Base-by-base conservation (phyloP, 495 filamentous ascomycete genomes). In the Pseudotulostoma volvatum region DNA sequence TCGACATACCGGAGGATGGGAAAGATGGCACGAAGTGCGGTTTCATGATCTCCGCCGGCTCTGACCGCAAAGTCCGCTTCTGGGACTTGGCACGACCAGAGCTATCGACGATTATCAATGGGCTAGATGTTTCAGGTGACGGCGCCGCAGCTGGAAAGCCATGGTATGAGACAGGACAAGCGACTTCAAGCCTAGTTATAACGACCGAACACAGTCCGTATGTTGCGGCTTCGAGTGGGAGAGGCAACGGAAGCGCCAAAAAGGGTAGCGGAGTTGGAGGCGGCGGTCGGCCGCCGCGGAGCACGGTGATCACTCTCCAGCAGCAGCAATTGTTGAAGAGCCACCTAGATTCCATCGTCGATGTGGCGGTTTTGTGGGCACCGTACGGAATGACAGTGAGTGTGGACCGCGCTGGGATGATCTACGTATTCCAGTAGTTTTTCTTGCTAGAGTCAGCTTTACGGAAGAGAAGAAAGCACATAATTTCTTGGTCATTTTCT, bases 361-460 rank as follows among this genome's bases (percentile, higher is more conserved):
- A 96, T 63, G 79, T 95, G 35, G 81, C 80, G 9, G 61, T 96
- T 40, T 57, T 99, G 49, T 83, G 94, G 60, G 67, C 70, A 40
- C 92, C 92, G 34, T 93, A 92, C 57, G 78, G 84, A 7, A 94
- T 96, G 86, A 74, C 81, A 31, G 67, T 96, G 18, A 87, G 79
- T 48, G 88, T 77, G 35, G 92, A 99, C 63, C 70, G 88, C 46
- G 78, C 77, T n/a, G 92, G 92, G 3, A 77, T 88, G 52, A 74
- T 96, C 34, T 93, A 90, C 65, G 76, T 96, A 25, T 93, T 92
- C 60, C 76, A 77, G 47, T 88, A 52, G 64, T n/a, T 31, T 8
- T 31, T 31, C n/a, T 31, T 31, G 28, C n/a, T n/a, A n/a, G n/a
- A n/a, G n/a, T n/a, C n/a, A n/a, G n/a, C n/a, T n/a, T n/a, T n/a